These are phyloP conservation scores for Aspergillus pseudoviridinutans DNA, from an alignment of 2,329 filamentous ascomycete genomes.

Conservation along the genomic window DNA sequence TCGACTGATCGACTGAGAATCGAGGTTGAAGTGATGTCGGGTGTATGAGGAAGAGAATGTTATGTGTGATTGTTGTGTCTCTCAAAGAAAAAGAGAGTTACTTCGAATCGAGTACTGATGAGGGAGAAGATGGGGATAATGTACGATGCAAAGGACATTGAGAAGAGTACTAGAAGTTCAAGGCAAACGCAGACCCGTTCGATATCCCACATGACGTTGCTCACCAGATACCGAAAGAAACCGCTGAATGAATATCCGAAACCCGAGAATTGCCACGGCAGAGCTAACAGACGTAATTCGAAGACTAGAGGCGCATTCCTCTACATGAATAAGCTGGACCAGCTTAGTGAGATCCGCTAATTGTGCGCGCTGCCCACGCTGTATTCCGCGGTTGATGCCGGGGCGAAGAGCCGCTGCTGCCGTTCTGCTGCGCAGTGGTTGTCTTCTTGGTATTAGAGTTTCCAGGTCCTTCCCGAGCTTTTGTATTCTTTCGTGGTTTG, in stretches of 20 bases:
- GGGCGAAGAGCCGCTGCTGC: slow-evolving; percentile 17
- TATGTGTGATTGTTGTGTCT: neutral
- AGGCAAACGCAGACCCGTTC: slow-evolving; percentile 15
- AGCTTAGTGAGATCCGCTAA: slow-evolving; percentile 20
- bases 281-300: neutral
- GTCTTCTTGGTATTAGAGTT: slow-evolving; percentile 25
- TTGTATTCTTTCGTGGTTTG: slow-evolving; percentile 29
- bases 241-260: slow-evolving; percentile 19
- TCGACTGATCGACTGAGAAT: neutral
- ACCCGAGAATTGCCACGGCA: slow-evolving; percentile 10
- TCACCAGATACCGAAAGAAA: slow-evolving; percentile 20
- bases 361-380: slow-evolving; percentile 26
- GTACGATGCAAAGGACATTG: slow-evolving; percentile 15
- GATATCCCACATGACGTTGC: slow-evolving; percentile 17
- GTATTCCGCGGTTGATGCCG: slow-evolving; percentile 25
- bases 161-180: slow-evolving; percentile 17
- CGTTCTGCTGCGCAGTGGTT: slow-evolving; percentile 19
- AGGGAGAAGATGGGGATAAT: slow-evolving; percentile 11
- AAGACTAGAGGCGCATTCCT: slow-evolving; percentile 2
- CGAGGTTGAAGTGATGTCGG: neutral
- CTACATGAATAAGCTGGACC: slow-evolving; percentile 2
- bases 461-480: slow-evolving; percentile 26
- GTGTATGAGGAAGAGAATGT: neutral
- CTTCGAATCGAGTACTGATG: slow-evolving; percentile 11
- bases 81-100: slow-evolving; percentile 5